Evolutionary conservation across 129 eudicot species (phyloP), one percentile per base, ranked within the genome.

Genomic region (Logfia minima): DNA sequence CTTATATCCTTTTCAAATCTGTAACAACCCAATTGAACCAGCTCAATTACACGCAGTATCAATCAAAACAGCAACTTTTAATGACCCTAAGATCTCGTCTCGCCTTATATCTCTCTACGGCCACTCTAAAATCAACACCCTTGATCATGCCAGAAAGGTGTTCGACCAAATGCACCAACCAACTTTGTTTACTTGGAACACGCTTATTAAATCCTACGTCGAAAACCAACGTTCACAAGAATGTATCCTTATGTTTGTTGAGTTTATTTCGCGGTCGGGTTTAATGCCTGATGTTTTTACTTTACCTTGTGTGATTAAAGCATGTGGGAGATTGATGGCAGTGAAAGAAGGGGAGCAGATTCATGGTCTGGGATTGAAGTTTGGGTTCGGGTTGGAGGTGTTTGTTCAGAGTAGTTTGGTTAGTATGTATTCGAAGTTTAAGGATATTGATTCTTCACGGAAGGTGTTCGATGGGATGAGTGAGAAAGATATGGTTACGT

Each of bases 401-500:
- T 88, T 80, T 72, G 87, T 83, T 56, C 87, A 85, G 41, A 62
- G 87, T 32, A 83, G 87, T 75, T 85, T 88, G 76, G 83, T 88
- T 13, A 82, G 84, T 72, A 83, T 88, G 78, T 85, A 88, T 80
- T 75, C 85, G 2, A 88, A 83, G 29, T 61, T 65, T 72, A 76
- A 75, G 18, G 86, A 85, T 67, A n/a, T 88, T 1, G 67, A 2
- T 18, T 69, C 81, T 34, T 87, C 87, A 2, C 72, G 81, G 48
- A 76, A 77, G 67, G 87, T 86, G 80, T 86, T 86, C 34, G 81
- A 86, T 56, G 78, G 58, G 61, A 83, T 83, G 83, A 10, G 68
- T 17, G 78, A 79, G 0, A 83, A 73, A 55, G 89, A 83, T 72
- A 63, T 80, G 74, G 76, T 83, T 72, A 60, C 73, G n/a, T 68